These are phyloP conservation scores for Hymenotorrendiella dingleyae DNA, from an alignment of 2,329 filamentous ascomycete species.

Conservation along the genomic window DNA sequence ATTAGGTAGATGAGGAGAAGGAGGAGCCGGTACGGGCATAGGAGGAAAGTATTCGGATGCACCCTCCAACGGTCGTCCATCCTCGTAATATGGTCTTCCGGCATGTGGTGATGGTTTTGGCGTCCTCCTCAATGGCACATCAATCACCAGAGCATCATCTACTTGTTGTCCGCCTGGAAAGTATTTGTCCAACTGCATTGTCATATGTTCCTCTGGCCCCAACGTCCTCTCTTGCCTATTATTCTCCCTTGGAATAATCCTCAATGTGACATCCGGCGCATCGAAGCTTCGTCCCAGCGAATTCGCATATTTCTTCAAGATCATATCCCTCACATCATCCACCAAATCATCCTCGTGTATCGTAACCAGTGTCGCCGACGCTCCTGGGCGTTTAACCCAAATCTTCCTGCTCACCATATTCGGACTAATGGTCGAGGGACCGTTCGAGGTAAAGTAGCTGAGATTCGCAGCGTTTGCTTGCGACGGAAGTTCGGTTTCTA, in stretches of 20 bases:
- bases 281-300: conserved; percentile 85
- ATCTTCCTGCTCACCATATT: conserved; percentile 70
- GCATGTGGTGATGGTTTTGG: conserved; percentile 72
- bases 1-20: conserved; percentile 29
- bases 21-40: conserved; percentile 40
- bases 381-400: conserved; percentile 85
- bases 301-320: conserved; percentile 89
- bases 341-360: conserved; percentile 86
- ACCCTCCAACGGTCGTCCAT: conserved; percentile 59
- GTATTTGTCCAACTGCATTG: conserved; percentile 69
- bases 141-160: conserved; percentile 86
- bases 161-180: conserved; percentile 83
- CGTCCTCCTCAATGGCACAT: conserved; percentile 70
- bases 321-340: conserved; percentile 89
- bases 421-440: conserved; percentile 25
- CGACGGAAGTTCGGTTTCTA: conserved; percentile 36
- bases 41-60: conserved; percentile 81
- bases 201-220: conserved; percentile 81
- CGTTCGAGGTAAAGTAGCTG: conserved; percentile 30
- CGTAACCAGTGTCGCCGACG: conserved; percentile 80
- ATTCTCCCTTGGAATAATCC: conserved; percentile 67
- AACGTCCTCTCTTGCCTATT: conserved; percentile 62
- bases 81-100: conserved; percentile 49
- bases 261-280: conserved; percentile 78
- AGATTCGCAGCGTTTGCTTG: conserved; percentile 30